Base-by-base conservation (phyloP, 1,284 basidiomycete species). In the Malassezia nana region DNA sequence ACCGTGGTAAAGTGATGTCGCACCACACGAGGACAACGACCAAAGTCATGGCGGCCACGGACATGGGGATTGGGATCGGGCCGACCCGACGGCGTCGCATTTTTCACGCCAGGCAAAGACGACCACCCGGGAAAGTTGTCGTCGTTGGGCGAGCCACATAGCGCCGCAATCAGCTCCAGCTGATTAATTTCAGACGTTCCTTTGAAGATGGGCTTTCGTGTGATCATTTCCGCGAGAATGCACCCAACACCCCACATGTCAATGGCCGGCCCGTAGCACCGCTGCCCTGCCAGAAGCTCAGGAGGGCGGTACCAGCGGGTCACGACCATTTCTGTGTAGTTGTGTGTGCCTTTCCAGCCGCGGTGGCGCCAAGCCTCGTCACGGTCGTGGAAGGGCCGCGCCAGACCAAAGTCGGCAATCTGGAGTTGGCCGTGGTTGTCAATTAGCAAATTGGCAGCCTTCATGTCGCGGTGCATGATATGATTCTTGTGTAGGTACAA, bases 191-290 rank as follows among this genome's bases (percentile, higher is more conserved):
- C 94, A 13, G 84, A 84, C 6, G 81, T 81, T 15, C 92, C 92
- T 7, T 85, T 84, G 54, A 98, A 80, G 57, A 99, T 88, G 0
- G 94, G 91, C 54, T 82, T 80, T 43, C 85, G 82, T 59, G 81
- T 81, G 75, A 90, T 91, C 89, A 98, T 96, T 76, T 98, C 92
- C 22, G 86, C 92, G 15, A 98, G 78, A 30, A 98, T 88, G 75
- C 91, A 90, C 81, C 91, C 92, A 46, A 96, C 83, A n/a, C 91
- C 90, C 94, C 92, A 99, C 73, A 98, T 84, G 75, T 99, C 92
- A 46, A 99, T 85, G 60, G 90, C 87, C 0, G 88, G 87, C 4
- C 88, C 88, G 69, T 98, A 98, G 62, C 86, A 65, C 44, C 84
- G 80, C 30, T 88, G 85, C 35, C 92, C 91, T 4, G 96, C 80